Base-by-base conservation (phyloP, 371 early-diverging fungal species). In the Mortierella sp. region DNA sequence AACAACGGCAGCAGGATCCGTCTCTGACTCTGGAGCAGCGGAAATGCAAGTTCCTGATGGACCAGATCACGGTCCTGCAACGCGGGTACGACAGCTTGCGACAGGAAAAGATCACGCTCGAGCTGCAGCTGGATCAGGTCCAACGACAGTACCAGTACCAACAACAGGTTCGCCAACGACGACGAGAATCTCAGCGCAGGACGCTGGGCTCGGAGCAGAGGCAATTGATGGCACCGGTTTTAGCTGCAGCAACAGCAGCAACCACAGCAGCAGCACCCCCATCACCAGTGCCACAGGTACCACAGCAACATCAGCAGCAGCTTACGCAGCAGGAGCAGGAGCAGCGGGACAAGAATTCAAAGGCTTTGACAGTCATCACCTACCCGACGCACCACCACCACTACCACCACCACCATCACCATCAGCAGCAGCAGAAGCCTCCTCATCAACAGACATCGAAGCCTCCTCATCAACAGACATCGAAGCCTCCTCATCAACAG, bases 11-110 rank as follows among this genome's bases (percentile, higher is more conserved):
- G 29, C 68, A 68, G 58, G 73, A 78, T 9, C 65, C 64, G 3
- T 53, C 69, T 16, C 34, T 70, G 61, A 68, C 70, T 5, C 41
- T 66, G 26, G 79, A 79, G 53, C 79, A 79, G 34, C 74, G 74
- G 29, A 79, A 79, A 40, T 41, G 52, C 39, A 66, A 65, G 29
- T 74, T 74, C 44, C 41, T 79, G 66, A 73, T 79, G 79, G 79
- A 79, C n/a, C 79, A 79, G 61, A 79, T 79, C 70, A 66, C 79
- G 22, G 79, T 70, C 3, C 74, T 79, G 9, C 79, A 79, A 19
- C 79, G 79, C 2, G 79, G 74, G 11, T 79, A 74, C 13, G 79
- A 79, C 43, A 45, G 37, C 16, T 19, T 79, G n/a, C 73, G 79
- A 19, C 74, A 79, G 40, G 79, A 79, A 50, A 79, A 79, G 70